Evolutionary conservation across 352 stramenopile genomes (phyloP).

Genomic region (Phytophthora pisi): DNA sequence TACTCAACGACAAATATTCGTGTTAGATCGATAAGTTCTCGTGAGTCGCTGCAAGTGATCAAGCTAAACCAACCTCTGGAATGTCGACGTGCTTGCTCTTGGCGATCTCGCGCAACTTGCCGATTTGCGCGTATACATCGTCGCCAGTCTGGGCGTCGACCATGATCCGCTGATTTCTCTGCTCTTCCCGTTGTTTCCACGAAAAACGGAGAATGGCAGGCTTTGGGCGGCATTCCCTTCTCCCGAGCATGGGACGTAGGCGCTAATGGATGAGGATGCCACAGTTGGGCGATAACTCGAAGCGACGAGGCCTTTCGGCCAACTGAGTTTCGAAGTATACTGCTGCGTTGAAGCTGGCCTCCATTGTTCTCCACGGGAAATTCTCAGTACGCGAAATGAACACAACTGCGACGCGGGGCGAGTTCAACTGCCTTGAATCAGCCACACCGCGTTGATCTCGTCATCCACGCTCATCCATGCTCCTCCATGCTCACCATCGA

Average conservation of each 20-base stretch:
- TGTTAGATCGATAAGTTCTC: neutral
- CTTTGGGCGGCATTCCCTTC: neutral
- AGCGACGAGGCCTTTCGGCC: conserved; percentile 13
- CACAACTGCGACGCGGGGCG: conserved; percentile 4
- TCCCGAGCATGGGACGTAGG: conserved; percentile 27
- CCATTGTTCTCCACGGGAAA: neutral
- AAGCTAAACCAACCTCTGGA: conserved; percentile 20
- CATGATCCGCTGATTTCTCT: conserved; percentile 18
- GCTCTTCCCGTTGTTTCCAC: neutral
- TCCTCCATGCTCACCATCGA: too few species aligned
- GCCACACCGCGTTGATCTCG: neutral
- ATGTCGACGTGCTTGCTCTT: conserved; percentile 28
- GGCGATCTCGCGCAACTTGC: conserved; percentile 26
- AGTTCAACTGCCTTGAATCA: neutral
- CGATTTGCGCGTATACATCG: conserved; percentile 31
- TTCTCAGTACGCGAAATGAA: conserved; percentile 3
- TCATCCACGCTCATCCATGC: neutral
- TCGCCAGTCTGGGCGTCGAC: conserved; percentile 24
- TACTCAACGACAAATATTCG: conserved; percentile 7
- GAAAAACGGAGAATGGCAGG: conserved; percentile 31
- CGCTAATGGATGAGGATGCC: conserved; percentile 8
- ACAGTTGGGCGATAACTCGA: conserved; percentile 3
- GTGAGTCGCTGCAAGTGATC: too few species aligned
- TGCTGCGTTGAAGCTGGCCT: neutral
- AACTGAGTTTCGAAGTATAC: neutral